Conservation (phyloP, 2,329 filamentous ascomycete genomes). For the Penicillium paneum region DNA sequence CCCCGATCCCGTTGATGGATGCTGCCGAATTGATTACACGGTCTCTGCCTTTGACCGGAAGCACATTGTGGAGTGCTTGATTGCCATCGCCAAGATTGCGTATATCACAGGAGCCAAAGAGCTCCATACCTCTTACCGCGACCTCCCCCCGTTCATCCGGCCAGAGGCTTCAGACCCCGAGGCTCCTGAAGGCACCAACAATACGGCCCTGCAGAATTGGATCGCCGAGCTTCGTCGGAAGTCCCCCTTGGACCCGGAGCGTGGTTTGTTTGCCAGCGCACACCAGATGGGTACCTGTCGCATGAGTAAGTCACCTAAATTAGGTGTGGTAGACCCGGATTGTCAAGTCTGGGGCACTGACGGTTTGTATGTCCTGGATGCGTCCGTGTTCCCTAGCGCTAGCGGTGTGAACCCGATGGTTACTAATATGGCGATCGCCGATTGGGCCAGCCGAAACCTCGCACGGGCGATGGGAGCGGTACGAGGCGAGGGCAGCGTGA, state of each 20-base stretch:
- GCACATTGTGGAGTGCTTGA: constrained; percentile 67
- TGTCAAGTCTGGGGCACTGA: constrained; percentile 49
- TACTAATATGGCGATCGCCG: constrained; percentile 51
- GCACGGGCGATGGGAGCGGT: constrained; percentile 29
- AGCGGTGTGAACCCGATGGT: constrained; percentile 54
- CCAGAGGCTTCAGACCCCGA: constrained; percentile 24
- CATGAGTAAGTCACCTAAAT: constrained; percentile 43
- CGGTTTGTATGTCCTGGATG: constrained; percentile 49
- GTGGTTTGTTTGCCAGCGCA: constrained; percentile 43
- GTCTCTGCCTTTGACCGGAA: constrained; percentile 68
- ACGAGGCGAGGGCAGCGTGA: constrained; percentile 9
- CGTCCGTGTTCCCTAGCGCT: constrained; percentile 51
- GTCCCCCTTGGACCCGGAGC: constrained; percentile 49
- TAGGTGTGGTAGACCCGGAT: constrained; percentile 45
- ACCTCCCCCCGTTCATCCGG: constrained; percentile 62
- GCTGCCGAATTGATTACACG: constrained; percentile 66
- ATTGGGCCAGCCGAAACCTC: constrained; percentile 45
- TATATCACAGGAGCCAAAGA: constrained; percentile 78
- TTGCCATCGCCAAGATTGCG: constrained; percentile 71
- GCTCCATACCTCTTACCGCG: constrained; percentile 65
- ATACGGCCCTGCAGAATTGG: constrained; percentile 55
- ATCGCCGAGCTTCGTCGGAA: constrained; percentile 47
- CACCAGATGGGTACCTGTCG: constrained; percentile 54
- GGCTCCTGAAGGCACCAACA: constrained; percentile 49
- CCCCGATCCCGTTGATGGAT: constrained; percentile 64